A percentile compares a stretch with the other conserved stretches of the same genome.
These are phyloP conservation scores for Arabis alpina DNA, from an alignment of 345 rosid genomes.

Conservation along the genomic window DNA sequence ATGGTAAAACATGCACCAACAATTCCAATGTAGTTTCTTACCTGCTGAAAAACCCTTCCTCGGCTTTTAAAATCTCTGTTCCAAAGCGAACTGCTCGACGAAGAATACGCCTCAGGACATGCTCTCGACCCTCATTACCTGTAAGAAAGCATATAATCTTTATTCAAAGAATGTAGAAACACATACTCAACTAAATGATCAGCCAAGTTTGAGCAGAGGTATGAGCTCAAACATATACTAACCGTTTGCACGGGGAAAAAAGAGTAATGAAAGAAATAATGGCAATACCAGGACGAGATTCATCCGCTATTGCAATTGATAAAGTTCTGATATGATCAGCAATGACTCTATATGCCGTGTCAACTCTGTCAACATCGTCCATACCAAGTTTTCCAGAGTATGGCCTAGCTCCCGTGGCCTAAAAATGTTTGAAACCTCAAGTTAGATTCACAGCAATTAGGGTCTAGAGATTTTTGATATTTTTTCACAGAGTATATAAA, in stretches of 20 bases:
- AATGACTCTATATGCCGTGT: constrained; percentile 93
- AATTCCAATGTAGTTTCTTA: constrained; percentile 36
- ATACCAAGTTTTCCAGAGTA: constrained; percentile 82
- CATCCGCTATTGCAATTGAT: constrained; percentile 89
- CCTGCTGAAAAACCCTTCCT: constrained; percentile 84
- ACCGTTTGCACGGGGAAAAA: background rate
- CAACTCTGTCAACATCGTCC: constrained; percentile 72
- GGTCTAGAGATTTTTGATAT: background rate
- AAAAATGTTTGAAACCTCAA: background rate
- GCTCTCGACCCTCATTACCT: constrained; percentile 92
- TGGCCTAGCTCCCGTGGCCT: constrained; percentile 76
- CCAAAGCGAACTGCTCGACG: constrained; percentile 92
- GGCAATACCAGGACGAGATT: constrained; percentile 79
- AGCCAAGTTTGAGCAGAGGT: background rate
- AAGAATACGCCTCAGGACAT: constrained; percentile 81
- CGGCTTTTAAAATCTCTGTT: constrained; percentile 75
- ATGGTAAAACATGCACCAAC: background rate
- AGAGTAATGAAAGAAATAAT: background rate
- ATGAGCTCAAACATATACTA: background rate
- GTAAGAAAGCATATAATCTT: background rate
- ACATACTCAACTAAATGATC: background rate
- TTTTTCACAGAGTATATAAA: background rate
- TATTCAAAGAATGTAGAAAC: no score
- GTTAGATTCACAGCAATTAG: background rate
- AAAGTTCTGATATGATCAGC: constrained; percentile 88